phyloP scores from a whole-genome alignment of 495 filamentous ascomycete genomes.

The Xylaria intraflava region DNA sequence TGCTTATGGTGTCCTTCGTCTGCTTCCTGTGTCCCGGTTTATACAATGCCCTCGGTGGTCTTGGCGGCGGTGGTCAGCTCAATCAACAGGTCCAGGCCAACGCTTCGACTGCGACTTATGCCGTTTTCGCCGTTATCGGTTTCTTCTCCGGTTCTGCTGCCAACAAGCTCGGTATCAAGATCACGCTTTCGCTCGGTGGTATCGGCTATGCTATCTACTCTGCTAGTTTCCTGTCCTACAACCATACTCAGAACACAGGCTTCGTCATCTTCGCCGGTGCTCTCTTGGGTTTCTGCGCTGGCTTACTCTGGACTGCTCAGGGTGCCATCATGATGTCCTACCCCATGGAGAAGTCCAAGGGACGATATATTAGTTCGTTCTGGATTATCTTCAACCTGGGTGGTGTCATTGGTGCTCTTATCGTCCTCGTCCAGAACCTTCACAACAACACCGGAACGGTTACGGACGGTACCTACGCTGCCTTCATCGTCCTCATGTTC shows the following conservation, averaged over 20 bases:
- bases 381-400: constrained; percentile 96
- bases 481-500: constrained; percentile 79
- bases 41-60: constrained; percentile 70
- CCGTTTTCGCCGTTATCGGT: constrained; percentile 77
- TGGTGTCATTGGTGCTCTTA: constrained; percentile 81
- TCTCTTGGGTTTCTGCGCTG: constrained; percentile 71
- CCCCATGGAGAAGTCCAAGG: constrained; percentile 73
- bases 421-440: constrained; percentile 77
- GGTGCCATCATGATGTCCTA: constrained; percentile 96
- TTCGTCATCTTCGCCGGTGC: constrained; percentile 75
- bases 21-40: constrained; percentile 88
- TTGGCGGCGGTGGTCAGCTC: constrained; percentile 69
- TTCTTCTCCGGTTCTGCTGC: constrained; percentile 80
- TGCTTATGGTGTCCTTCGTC: constrained; percentile 71
- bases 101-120: constrained; percentile 51
- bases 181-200: constrained; percentile 72
- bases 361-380: constrained; percentile 82
- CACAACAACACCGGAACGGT: constrained; percentile 54
- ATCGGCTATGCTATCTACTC: constrained; percentile 84
- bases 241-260: constrained; percentile 67
- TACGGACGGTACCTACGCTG: constrained; percentile 81
- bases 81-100: constrained; percentile 58
- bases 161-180: constrained; percentile 67
- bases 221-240: constrained; percentile 71
- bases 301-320: constrained; percentile 85